Evolutionary conservation across 192 early-diverging fungal species (phyloP), one percentile per base, ranked within the genome.

Genomic region (Coemansia sp.): DNA sequence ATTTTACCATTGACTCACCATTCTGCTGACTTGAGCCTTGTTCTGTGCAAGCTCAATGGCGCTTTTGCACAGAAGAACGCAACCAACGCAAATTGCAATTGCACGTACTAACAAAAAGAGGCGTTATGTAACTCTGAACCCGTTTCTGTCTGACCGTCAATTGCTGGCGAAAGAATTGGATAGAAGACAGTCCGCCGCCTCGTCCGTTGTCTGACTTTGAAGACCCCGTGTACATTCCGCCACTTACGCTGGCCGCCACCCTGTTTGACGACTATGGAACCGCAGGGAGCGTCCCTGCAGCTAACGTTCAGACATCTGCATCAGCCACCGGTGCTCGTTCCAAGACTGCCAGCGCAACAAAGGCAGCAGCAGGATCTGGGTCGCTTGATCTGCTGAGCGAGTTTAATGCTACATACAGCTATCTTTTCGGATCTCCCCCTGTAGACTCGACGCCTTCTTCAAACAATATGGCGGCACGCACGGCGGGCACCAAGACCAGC

Each of bases 221-320:
- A 26, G 77, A 80, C 43, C 77, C 77, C 5, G 60, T 68, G 49
- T 80, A 80, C 72, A 74, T 80, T 11, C 77, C 77, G 19, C 77
- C 77, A 18, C 77, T 74, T n/a, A 80, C 77, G 16, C 64, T 80
- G 29, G 67, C 72, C 10, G 65, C 68, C 48, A 74, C 77, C 14
- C 68, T 80, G 59, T 60, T 69, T 39, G 71, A 80, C 52, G 77
- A 80, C 26, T 80, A 80, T 22, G 63, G 68, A 35, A 58, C 58
- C 48, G 48, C 66, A 18, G 60, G 68, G 32, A 65, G 47, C 43
- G 39, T 49, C 54, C 29, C 61, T 23, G 32, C 56, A 6, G 41
- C 64, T 24, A 32, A 8, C 38, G 6, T 7, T 22, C 24, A 48
- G n/a, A 22, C 54, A 55, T 22, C 19, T 19, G 59, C 20, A 9